phyloP scores from a whole-genome alignment of 2,329 filamentous ascomycete species.

The Alternaria ethzedia region DNA sequence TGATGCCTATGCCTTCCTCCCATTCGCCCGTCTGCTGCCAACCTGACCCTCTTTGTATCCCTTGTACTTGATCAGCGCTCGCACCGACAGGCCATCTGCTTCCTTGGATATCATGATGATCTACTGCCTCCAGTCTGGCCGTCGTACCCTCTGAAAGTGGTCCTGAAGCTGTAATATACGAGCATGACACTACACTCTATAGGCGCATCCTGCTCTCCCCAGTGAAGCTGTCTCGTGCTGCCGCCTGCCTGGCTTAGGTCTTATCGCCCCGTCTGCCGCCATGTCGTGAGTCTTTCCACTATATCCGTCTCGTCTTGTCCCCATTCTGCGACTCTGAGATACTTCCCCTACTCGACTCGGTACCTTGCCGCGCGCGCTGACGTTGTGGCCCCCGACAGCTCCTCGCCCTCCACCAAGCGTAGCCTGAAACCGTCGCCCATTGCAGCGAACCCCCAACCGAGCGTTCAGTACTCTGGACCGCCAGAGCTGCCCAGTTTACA shows the following conservation, averaged over 20 bases:
- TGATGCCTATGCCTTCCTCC: conserved; percentile 31
- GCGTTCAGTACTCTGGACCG: conserved; percentile 25
- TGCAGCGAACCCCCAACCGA: conserved; percentile 40
- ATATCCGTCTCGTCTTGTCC: conserved; percentile 16
- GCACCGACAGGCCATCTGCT: conserved; percentile 42
- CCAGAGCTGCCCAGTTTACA: conserved; percentile 36
- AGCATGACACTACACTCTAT: conserved; percentile 44
- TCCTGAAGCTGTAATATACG: conserved; percentile 37
- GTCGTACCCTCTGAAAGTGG: conserved; percentile 39
- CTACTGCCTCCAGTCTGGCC: conserved; percentile 40
- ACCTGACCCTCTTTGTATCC: conserved; percentile 48
- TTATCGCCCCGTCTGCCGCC: conserved; percentile 33
- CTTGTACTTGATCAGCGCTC: conserved; percentile 50
- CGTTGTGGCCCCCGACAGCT: conserved; percentile 43
- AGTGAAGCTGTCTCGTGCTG: conserved; percentile 40
- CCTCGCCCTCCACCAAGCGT: conserved; percentile 52
- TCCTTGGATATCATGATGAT: conserved; percentile 49
- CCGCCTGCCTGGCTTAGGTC: conserved; percentile 24
- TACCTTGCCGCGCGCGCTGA: conserved; percentile 35
- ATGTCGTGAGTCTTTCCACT: conserved; percentile 49
- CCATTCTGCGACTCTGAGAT: conserved; percentile 7
- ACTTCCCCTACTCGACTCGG: neutral
- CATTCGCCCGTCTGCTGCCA: conserved; percentile 45
- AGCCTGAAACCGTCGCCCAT: conserved; percentile 52
- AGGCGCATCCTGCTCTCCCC: conserved; percentile 30